Conservation (phyloP, 805 yeast genomes). For the Cyberlindnera lachancei region DNA sequence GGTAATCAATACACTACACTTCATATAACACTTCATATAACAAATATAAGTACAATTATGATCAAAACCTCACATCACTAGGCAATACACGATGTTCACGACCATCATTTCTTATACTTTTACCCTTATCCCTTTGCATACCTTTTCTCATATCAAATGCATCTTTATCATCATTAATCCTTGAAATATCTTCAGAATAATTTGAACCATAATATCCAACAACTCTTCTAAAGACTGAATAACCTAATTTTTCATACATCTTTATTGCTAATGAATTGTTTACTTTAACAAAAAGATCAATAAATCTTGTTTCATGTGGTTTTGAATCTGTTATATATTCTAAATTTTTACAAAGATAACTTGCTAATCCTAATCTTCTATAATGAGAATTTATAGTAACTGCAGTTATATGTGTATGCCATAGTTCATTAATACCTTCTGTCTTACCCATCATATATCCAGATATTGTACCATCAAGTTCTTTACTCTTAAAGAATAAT, state of each 20-base stretch:
- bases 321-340: conserved; percentile 66
- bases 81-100: conserved; percentile 54
- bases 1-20: too few species aligned
- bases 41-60: too few species aligned
- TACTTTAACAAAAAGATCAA: conserved; percentile 88
- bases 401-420: conserved; percentile 97
- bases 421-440: conserved; percentile 76
- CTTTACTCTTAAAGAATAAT: conserved; percentile 70
- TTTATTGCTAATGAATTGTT: conserved; percentile 74
- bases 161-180: conserved; percentile 60
- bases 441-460: conserved; percentile 96
- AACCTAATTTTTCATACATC: conserved; percentile 82
- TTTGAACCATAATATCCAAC: conserved; percentile 73
- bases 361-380: conserved; percentile 81
- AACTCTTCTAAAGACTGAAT: conserved; percentile 77
- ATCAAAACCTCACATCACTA: conserved; percentile 52
- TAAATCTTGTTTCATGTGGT: conserved; percentile 77
- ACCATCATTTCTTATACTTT: conserved; percentile 54
- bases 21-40: too few species aligned
- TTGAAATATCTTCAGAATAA: conserved; percentile 32
- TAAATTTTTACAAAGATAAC: conserved; percentile 64
- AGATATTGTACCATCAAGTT: conserved; percentile 32
- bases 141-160: conserved; percentile 83
- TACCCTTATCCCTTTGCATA: conserved; percentile 46
- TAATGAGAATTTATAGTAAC: conserved; percentile 82